These are phyloP conservation scores for Sporothrix schenckii DNA, from an alignment of 2,329 filamentous ascomycete species.

Conservation along the genomic window DNA sequence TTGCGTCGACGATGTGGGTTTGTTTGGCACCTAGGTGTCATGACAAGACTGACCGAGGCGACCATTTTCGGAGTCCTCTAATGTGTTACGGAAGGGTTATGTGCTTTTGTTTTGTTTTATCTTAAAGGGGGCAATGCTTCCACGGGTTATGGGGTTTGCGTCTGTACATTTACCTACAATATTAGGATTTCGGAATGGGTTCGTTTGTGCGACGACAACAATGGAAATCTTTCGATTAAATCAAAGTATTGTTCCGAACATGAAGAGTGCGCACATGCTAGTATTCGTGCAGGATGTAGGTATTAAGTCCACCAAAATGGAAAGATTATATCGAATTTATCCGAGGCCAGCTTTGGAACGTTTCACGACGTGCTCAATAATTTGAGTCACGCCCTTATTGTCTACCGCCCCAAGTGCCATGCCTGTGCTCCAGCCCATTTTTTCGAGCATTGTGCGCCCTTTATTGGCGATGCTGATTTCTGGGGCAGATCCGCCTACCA, in stretches of 20 bases:
- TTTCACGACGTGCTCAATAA: conserved; percentile 85
- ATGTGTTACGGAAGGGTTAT: conserved; percentile 75
- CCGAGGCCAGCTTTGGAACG: conserved; percentile 82
- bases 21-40: conserved; percentile 62
- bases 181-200: conserved; percentile 64
- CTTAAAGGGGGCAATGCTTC: conserved; percentile 68
- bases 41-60: conserved; percentile 56
- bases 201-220: conserved; percentile 57
- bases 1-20: conserved; percentile 50
- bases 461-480: conserved; percentile 82
- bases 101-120: conserved; percentile 53
- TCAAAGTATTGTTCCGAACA: no score
- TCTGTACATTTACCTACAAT: conserved; percentile 72
- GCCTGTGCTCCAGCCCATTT: conserved; percentile 94
- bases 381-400: conserved; percentile 86
- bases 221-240: conserved; percentile 26
- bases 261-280: no score
- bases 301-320: not conserved
- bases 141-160: conserved; percentile 70
- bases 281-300: no score
- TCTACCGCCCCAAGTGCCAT: conserved; percentile 78
- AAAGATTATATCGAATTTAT: conserved; percentile 37
- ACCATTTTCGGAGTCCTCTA: conserved; percentile 62
- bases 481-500: conserved; percentile 82
- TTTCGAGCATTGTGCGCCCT: conserved; percentile 85